Conservation (phyloP, 805 yeast genomes). For the Kazachstania psychrophila region DNA sequence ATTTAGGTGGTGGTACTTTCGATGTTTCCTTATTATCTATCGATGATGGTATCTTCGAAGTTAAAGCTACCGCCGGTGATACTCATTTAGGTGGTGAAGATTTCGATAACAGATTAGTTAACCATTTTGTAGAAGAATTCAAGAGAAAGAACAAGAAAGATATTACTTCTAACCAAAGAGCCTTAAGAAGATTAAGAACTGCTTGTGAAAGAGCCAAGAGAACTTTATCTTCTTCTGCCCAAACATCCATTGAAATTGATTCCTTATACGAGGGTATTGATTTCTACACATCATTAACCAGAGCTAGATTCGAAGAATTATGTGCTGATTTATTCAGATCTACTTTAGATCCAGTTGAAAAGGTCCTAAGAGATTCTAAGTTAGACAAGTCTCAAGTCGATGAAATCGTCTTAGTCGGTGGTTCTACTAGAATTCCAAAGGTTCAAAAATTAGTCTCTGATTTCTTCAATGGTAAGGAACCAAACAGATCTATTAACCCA, state of each 20-base stretch:
- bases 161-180: slow-evolving; percentile 81
- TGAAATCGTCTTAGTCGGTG: slow-evolving; percentile 94
- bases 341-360: slow-evolving; percentile 90
- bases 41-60: slow-evolving; percentile 95
- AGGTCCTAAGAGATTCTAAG: slow-evolving; percentile 84
- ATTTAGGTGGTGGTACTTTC: slow-evolving; percentile 96
- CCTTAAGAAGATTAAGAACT: slow-evolving; percentile 93
- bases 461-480: slow-evolving; percentile 95
- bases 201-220: slow-evolving; percentile 99
- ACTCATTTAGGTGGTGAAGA: slow-evolving; percentile 97
- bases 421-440: slow-evolving; percentile 97
- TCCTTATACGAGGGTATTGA: slow-evolving; percentile 91
- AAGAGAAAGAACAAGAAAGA: slow-evolving; percentile 95
- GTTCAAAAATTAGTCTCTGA: slow-evolving; percentile 92
- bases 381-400: slow-evolving; percentile 81
- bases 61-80: slow-evolving; percentile 67
- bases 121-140: slow-evolving; percentile 83
- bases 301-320: slow-evolving; percentile 96
- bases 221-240: slow-evolving; percentile 92
- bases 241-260: slow-evolving; percentile 91
- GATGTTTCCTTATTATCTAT: slow-evolving; percentile 88
- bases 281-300: slow-evolving; percentile 90
- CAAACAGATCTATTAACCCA: slow-evolving; percentile 93
- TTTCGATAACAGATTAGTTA: slow-evolving; percentile 89
- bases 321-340: slow-evolving; percentile 92